Evolutionary conservation across 352 stramenopile genomes (phyloP), one percentile per base, ranked within the genome.

Genomic region (Aphanomyces cochlioides): DNA sequence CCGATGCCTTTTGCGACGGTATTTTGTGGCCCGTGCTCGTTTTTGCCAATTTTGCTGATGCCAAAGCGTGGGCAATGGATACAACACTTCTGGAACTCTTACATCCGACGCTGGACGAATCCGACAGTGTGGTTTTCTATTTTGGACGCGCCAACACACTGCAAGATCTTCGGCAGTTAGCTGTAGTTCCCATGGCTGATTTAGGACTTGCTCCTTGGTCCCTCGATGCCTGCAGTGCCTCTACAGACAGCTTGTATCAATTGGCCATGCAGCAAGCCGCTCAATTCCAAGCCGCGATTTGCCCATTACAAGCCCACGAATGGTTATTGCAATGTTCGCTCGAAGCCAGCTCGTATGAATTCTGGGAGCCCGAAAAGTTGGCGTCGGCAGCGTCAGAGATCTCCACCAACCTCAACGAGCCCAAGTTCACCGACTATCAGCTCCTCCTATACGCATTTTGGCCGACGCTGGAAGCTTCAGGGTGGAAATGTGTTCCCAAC

Each of bases 211-310:
- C 34, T 12, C 19, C 54, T n/a, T 61, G 54, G 54, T 40, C 54
- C 6, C 36, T 61, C 19, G 13, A 37, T 12, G 54, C 54, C 10
- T 13, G 34, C 54, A 6, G 12, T 10, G 54, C 36, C 15, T 61
- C 15, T 7, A 10, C 5, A 12, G 54, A 61, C 17, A 37, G 6
- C 5, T 6, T 39, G 54, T 61, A 61, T 37, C 54, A 61, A n/a
- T 37, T 61, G 12, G 54, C 54, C 28, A 61, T 61, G 54, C 54
- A 61, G 54, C 54, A 61, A 41, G 54, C 54, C 15, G 54, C 54
- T 28, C 54, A n/a, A 6, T 61, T 61, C 36, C 28, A 19, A 12
- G 54, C 54, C 15, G 54, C 54, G 54, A 28, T 61, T 28, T 61
- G 54, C 36, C 54, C 54, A 37, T 17, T 61, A 37, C 54, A 61